Percentiles rank a stretch among this genome's conserved stretches.
Evolutionary conservation across 352 stramenopile genomes (phyloP).

Genomic region (Pythium biforme): DNA sequence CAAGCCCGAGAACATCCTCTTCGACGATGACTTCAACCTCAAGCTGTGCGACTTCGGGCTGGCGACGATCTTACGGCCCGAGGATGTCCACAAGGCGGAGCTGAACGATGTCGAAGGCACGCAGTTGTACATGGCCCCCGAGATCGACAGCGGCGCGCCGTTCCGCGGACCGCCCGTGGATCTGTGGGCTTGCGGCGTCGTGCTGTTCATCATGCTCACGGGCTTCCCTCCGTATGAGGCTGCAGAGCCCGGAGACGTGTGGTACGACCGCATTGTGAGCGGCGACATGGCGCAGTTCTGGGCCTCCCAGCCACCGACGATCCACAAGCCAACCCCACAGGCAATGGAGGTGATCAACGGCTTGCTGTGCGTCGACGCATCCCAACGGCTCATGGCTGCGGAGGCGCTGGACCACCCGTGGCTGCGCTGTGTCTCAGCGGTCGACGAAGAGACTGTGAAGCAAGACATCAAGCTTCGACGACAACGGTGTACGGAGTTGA

Average conservation of each 20-base stretch:
- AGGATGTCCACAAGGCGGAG: conserved; percentile 27
- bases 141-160: conserved; percentile 53
- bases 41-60: conserved; percentile 95
- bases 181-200: conserved; percentile 86
- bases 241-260: conserved; percentile 60
- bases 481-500: conserved; percentile 16
- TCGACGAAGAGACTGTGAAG: conserved; percentile 35
- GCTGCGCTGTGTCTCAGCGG: conserved; percentile 34
- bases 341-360: conserved; percentile 67
- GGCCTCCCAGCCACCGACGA: conserved; percentile 39
- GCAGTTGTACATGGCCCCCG: conserved; percentile 85
- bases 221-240: conserved; percentile 85
- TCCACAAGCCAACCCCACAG: conserved; percentile 35
- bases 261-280: conserved; percentile 55
- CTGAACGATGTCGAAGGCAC: conserved; percentile 73
- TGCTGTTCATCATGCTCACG: conserved; percentile 91
- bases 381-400: conserved; percentile 43
- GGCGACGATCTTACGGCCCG: conserved; percentile 48
- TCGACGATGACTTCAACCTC: conserved; percentile 75
- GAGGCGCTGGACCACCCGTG: conserved; percentile 58
- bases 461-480: conserved; percentile 42
- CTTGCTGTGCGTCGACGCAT: conserved; percentile 52
- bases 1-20: conserved; percentile 91
- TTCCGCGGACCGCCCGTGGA: conserved; percentile 79
- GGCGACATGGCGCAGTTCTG: conserved; percentile 53